Evolutionary conservation across 768 basidiomycete species (phyloP).

Genomic region (Xerocomellus amylosporus): DNA sequence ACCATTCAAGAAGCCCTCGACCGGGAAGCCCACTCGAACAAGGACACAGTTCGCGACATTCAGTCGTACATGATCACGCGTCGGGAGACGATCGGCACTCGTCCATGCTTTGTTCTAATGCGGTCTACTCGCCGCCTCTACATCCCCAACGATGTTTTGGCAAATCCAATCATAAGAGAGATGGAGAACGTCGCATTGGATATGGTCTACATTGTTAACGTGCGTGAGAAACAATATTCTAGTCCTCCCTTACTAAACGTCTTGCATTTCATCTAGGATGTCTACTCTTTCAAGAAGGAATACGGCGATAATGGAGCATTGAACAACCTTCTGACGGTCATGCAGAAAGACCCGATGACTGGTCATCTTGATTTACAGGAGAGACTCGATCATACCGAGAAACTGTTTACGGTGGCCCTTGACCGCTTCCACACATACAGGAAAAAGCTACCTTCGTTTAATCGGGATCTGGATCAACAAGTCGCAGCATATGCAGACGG

Average conservation of each 20-base stretch:
- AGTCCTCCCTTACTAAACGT: not conserved
- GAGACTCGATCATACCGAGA: slow-evolving; percentile 20
- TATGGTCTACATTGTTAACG: slow-evolving; percentile 28
- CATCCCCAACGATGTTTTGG: slow-evolving; percentile 23
- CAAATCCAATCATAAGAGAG: slow-evolving; percentile 21
- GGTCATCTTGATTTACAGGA: slow-evolving; percentile 24
- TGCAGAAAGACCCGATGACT: slow-evolving; percentile 24
- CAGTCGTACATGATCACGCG: slow-evolving; percentile 30
- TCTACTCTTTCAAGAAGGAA: slow-evolving; percentile 33
- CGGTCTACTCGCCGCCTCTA: slow-evolving; percentile 27
- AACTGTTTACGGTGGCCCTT: slow-evolving; percentile 21
- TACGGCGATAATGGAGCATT: slow-evolving; percentile 26
- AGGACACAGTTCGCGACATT: slow-evolving; percentile 13
- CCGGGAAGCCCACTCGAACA: slow-evolving; percentile 21
- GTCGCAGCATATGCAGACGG: slow-evolving; percentile 25
- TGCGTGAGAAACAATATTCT: slow-evolving; percentile 10
- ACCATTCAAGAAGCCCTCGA: slow-evolving; percentile 26
- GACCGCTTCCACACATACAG: slow-evolving; percentile 24
- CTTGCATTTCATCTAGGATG: slow-evolving; percentile 13
- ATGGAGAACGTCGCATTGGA: slow-evolving; percentile 29
- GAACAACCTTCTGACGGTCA: slow-evolving; percentile 29
- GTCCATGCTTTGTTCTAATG: slow-evolving; percentile 30
- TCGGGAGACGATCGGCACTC: slow-evolving; percentile 29
- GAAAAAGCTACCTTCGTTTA: slow-evolving; percentile 18
- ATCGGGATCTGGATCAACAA: slow-evolving; percentile 14